Evolutionary conservation across 352 stramenopile genomes (phyloP).

Genomic region (Phytophthora megakarya): DNA sequence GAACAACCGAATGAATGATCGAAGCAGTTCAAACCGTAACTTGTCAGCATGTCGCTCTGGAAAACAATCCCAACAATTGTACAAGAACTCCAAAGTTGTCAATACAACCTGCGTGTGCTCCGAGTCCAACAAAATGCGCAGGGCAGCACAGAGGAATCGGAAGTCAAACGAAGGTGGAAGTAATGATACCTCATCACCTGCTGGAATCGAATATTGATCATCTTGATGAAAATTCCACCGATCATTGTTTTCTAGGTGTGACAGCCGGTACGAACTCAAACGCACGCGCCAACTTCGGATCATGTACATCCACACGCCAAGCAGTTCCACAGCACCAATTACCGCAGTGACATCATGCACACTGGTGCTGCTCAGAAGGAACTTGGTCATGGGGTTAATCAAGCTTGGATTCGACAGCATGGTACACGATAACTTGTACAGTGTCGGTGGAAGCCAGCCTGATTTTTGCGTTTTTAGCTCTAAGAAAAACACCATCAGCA

Average conservation of each 20-base stretch:
- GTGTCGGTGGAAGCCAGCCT: slow-evolving; percentile 79
- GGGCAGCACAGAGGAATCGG: slow-evolving; percentile 77
- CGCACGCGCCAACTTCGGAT: slow-evolving; percentile 90
- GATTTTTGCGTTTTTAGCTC: slow-evolving; percentile 91
- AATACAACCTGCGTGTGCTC: slow-evolving; percentile 89
- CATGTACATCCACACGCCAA: slow-evolving; percentile 93
- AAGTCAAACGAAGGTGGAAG: slow-evolving; percentile 89
- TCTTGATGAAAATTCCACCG: slow-evolving; percentile 92
- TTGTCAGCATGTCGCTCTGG: slow-evolving; percentile 89
- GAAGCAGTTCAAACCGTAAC: slow-evolving; percentile 77
- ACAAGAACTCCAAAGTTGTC: slow-evolving; percentile 88
- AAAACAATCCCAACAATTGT: slow-evolving; percentile 92
- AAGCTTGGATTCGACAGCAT: slow-evolving; percentile 88
- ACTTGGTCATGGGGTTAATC: slow-evolving; percentile 92
- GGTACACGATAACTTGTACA: slow-evolving; percentile 91
- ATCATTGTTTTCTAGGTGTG: slow-evolving; percentile 90
- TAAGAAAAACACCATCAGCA: slow-evolving; percentile 89
- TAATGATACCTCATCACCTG: slow-evolving; percentile 84
- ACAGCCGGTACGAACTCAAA: slow-evolving; percentile 84
- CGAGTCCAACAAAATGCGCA: slow-evolving; percentile 81
- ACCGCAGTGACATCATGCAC: slow-evolving; percentile 89
- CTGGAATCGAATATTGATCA: slow-evolving; percentile 88
- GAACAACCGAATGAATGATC: slow-evolving; percentile 82
- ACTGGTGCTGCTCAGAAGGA: slow-evolving; percentile 84
- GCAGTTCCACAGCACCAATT: slow-evolving; percentile 84